Evolutionary conservation across 192 early-diverging fungal genomes (phyloP).

Genomic region (Tieghemiomyces parasiticus): DNA sequence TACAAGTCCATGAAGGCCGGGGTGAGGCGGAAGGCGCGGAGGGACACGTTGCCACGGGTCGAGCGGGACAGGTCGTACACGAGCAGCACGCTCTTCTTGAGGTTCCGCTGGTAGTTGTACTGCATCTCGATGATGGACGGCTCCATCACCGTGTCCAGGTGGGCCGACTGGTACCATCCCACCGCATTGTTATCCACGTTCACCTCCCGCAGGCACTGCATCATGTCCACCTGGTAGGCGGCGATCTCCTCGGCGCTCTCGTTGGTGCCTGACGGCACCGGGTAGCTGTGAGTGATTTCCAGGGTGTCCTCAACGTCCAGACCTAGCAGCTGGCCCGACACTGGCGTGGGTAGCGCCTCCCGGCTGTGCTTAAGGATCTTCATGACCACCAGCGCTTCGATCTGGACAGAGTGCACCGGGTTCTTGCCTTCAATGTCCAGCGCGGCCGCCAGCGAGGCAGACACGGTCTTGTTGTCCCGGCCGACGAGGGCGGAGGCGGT

Average conservation of each 20-base stretch:
- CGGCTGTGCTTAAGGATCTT: constrained; percentile 97
- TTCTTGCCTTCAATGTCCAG: constrained; percentile 42
- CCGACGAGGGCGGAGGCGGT: not conserved
- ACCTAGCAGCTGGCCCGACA: constrained; percentile 88
- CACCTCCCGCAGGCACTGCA: constrained; percentile 80
- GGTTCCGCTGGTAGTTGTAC: constrained; percentile 76
- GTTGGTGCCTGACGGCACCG: constrained; percentile 45
- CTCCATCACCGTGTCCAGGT: constrained; percentile 80
- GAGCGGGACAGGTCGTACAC: constrained; percentile 84
- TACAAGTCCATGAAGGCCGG: constrained; percentile 73
- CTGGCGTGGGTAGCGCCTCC: constrained; percentile 57
- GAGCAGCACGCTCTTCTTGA: constrained; percentile 75
- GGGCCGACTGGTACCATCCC: constrained; percentile 92
- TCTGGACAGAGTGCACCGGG: constrained; percentile 44
- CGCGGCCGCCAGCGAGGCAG: constrained; percentile 19
- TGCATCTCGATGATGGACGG: constrained; percentile 80
- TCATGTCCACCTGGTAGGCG: constrained; percentile 89
- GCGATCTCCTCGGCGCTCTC: constrained; percentile 38
- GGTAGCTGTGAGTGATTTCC: constrained; percentile 86
- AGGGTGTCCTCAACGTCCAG: constrained; percentile 82
- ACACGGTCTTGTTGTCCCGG: not conserved
- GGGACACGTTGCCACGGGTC: constrained; percentile 64
- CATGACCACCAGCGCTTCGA: constrained; percentile 73
- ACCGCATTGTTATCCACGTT: constrained; percentile 95
- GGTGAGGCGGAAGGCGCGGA: constrained; percentile 80